Percentiles rank a stretch among this genome's conserved stretches.
Conservation (phyloP, 805 yeast species). For the Zygosaccharomyces kombuchaensis region DNA sequence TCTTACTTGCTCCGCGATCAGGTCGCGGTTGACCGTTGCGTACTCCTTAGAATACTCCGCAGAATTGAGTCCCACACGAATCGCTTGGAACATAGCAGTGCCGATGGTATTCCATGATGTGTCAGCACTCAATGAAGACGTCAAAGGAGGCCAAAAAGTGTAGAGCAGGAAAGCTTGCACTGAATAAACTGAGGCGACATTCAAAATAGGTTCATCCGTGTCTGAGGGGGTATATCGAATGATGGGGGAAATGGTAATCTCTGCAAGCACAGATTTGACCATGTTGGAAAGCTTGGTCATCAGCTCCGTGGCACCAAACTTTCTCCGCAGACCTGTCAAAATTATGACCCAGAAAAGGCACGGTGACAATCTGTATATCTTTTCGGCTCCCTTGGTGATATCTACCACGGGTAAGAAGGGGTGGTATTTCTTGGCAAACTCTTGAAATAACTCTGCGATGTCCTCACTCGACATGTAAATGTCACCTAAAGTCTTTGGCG, state of each 20-base stretch:
- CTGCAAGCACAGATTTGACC: conserved; percentile 75
- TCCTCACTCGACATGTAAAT: conserved; percentile 53
- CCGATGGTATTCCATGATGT: conserved; percentile 95
- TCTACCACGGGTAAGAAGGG: conserved; percentile 86
- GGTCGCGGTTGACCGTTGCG: conserved; percentile 39
- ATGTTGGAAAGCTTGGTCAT: conserved; percentile 61
- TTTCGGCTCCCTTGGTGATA: conserved; percentile 73
- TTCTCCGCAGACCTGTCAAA: conserved; percentile 75
- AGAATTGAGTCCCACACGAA: conserved; percentile 83
- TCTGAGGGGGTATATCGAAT: conserved; percentile 77
- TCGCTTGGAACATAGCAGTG: conserved; percentile 87
- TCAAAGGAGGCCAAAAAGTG: conserved; percentile 94
- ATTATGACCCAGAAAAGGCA: conserved; percentile 91
- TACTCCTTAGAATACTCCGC: conserved; percentile 62
- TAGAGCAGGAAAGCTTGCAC: conserved; percentile 89
- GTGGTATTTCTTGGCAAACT: conserved; percentile 75
- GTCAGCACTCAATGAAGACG: conserved; percentile 92
- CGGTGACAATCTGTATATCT: conserved; percentile 74
- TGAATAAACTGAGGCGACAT: conserved; percentile 86
- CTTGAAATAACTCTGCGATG: conserved; percentile 59
- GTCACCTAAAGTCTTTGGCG: conserved; percentile 68
- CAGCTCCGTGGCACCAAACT: conserved; percentile 38
- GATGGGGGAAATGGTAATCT: conserved; percentile 85
- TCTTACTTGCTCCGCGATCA: conserved; percentile 69
- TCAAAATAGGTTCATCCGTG: conserved; percentile 73